Base-by-base conservation (phyloP, 2,329 filamentous ascomycete species). In the Huntiella abstrusa region DNA sequence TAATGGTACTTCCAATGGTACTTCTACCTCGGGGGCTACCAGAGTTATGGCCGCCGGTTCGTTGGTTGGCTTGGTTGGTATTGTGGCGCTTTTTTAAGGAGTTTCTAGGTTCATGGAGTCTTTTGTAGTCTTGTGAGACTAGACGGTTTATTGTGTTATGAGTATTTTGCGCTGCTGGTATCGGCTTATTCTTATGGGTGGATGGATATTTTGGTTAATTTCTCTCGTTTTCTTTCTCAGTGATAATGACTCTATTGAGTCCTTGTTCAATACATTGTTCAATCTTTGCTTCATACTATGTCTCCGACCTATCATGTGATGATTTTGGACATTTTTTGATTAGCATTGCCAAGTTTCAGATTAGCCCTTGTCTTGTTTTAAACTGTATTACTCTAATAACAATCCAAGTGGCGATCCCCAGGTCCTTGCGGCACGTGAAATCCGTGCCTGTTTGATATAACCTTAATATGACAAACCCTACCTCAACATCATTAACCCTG, bases 41-140 rank as follows among this genome's bases (percentile, higher is more conserved):
- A 33, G 44, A 16, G 52, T 52, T 41, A 51, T 49, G 46, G 55
- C 47, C 38, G 51, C 47, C 33, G 56, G 52, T 50, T 54, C 54
- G 33, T 49, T 55, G 19, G 52, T 53, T 13, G 53, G 57, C 51
- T 53, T 55, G 5, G 58, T 52, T 41, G 53, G 57, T 51, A 54
- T 54, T 45, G 47, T 57, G 43, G 58, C 56, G 4, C 32, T 49
- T 33, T 40, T 49, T 11, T 49, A 43, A 40, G 36, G 22, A 10
- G 7, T 28, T 28, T 10, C 22, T 28, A 28, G 22, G 8, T 28
- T 28, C 22, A 8, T 10, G 6, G 22, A 28, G 22, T 28, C 22
- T 28, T 28, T 28, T 28, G 22, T 28, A 28, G 22, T 28, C 22
- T 28, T 28, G 6, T 28, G 22, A 28, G 22, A 28, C 22, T 28